Conservation (phyloP, 768 basidiomycete species). For the Auriculariales sp. region DNA sequence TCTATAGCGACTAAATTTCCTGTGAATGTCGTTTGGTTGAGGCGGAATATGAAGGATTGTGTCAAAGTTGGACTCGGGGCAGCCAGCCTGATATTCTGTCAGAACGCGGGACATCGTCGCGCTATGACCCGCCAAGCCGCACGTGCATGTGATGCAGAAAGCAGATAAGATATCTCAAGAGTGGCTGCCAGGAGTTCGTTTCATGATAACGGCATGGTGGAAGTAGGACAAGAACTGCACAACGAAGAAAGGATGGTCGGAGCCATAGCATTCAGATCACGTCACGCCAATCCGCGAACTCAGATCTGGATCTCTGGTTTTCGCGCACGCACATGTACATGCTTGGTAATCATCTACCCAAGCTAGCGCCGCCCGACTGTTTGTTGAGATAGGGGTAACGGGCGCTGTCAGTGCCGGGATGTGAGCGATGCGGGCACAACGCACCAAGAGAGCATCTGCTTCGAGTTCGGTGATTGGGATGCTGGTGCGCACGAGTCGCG, state of each 20-base stretch:
- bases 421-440: conserved; percentile 10
- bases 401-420: conserved; percentile 3
- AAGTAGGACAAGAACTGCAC: too few species aligned
- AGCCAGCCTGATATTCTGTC: too few species aligned
- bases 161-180: too few species aligned
- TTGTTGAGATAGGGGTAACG: conserved; percentile 2
- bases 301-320: conserved; percentile 6
- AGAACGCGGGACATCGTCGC: too few species aligned
- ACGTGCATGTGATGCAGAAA: too few species aligned
- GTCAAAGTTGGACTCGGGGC: too few species aligned
- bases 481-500: conserved; percentile 30
- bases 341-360: conserved; percentile 13
- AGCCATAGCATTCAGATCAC: conserved; percentile 4
- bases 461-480: conserved; percentile 39
- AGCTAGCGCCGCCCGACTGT: conserved; percentile 49
- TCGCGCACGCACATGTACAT: conserved; percentile 7
- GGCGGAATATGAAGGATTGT: too few species aligned
- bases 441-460: conserved; percentile 53
- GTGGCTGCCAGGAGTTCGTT: too few species aligned
- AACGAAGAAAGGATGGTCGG: not conserved
- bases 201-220: too few species aligned
- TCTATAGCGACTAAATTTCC: too few species aligned
- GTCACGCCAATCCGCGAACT: not conserved
- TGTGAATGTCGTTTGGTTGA: too few species aligned
- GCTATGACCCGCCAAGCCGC: too few species aligned